Evolutionary conservation across 768 basidiomycete genomes (phyloP), one percentile per base, ranked within the genome.

Genomic region (Mycena leptocephala): DNA sequence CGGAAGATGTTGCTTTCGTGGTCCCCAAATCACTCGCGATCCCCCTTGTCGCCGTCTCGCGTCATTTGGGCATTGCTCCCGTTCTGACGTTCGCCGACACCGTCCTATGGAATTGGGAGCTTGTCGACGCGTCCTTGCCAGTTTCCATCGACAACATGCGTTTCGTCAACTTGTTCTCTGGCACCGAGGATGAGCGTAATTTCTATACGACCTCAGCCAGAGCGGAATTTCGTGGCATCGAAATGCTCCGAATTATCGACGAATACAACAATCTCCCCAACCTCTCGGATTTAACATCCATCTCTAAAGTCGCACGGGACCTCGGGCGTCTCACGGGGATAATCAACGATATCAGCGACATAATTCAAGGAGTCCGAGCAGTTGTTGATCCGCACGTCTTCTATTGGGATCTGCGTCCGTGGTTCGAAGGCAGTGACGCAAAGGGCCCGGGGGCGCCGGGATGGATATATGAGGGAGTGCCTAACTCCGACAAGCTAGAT

Each of bases 71-170:
- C 65, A 93, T 97, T n/a, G 97, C 97, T 8, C 98, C 98, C 5
- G 92, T 99, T 76, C 88, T 99, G 78, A 99, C 97, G 0, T 99
- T 97, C 82, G 95, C 97, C 32, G 98, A 98, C 82, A 97, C 96
- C 22, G 97, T 99, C 18, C 90, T 99, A 1, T 99, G 96, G 96
- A 98, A 99, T 82, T 94, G 92, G 89, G 92, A 92, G 43, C 87
- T 91, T 53, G 82, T 90, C 69, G 87, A 94, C 80, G 87, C 93
- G 28, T 83, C 84, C 26, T 82, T 88, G 43, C 94, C 95, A 55
- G 85, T 92, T 33, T 91, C 94, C 58, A 81, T 89, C 59, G 90
- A 92, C 78, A 99, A 98, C 86, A 93, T 97, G 81, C 92, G 89
- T 24, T 91, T 94, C 79, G 86, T 88, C 70, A 90, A 94, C 78